These are phyloP conservation scores for Eucalyptus tenuipes DNA, from an alignment of 345 rosid genomes.

Conservation along the genomic window DNA sequence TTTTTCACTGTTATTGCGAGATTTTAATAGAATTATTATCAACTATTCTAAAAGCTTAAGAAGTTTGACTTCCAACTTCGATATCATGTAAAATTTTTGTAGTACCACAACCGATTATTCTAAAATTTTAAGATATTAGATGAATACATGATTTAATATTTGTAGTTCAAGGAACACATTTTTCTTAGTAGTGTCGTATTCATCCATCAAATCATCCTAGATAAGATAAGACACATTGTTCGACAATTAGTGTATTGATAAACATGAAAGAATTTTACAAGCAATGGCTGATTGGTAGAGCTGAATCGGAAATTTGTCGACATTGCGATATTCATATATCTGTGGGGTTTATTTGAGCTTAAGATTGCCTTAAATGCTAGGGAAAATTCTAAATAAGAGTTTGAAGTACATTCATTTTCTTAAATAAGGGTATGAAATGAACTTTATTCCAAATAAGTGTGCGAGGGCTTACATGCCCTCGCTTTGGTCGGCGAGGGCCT, in stretches of 20 bases:
- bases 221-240: background rate
- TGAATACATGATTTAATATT: too few species aligned
- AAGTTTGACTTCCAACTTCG: accelerated
- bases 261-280: too few species aligned
- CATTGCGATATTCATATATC: background rate
- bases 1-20: accelerated
- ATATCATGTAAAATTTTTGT: too few species aligned
- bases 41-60: accelerated
- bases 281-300: background rate
- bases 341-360: background rate
- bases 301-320: accelerated
- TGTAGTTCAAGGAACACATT: background rate
- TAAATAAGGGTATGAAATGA: accelerated
- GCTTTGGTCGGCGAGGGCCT: accelerated
- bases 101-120: accelerated
- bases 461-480: accelerated
- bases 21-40: accelerated
- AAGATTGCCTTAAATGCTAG: too few species aligned
- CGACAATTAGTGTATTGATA: too few species aligned
- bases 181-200: background rate
- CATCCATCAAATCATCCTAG: background rate
- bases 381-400: too few species aligned
- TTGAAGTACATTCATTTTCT: too few species aligned
- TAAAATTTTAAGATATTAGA: too few species aligned
- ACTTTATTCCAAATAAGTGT: too few species aligned